Evolutionary conservation across 148 eudicot genomes (phyloP), one percentile per base, ranked within the genome.

Genomic region (Chenopodium berlandieri): DNA sequence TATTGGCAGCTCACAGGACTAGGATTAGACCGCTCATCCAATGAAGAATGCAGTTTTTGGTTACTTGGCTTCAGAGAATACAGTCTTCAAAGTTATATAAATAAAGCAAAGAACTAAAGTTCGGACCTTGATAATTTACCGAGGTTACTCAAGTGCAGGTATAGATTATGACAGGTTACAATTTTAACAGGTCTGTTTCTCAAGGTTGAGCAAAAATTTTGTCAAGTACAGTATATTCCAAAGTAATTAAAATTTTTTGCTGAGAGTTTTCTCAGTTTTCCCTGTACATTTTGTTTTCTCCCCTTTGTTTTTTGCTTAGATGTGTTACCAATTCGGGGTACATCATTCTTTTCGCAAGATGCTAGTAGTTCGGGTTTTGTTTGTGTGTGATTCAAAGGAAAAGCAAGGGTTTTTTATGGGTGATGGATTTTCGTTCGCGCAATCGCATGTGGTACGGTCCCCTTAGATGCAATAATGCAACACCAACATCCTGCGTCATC

Each of bases 261-360:
- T 44, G 82, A 83, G 86, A 65, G 56, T 16, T 75, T 40, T 25
- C 82, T 74, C 85, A 50, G 82, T 83, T 79, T 74, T 83, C 27
- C 9, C 9, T 66, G 75, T 75, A 75, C 58, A 73, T 75, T 31
- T 66, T 37, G 47, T 34, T 4, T 62, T 7, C 7, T 68, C 17
- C 1, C 17, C 11, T 25, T 27, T 68, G 19, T 20, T 3, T 62
- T 23, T 64, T 25, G 37, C 2, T 75, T n/a, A 16, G 11, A 30
- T 48, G 23, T 46, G 7, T 25, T 72, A 6, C 31, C 14, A 34
- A 44, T 5, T 56, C 16, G 22, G 62, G 22, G 3, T 56, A 56
- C 22, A 56, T 13, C 62, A 19, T 56, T 17, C 4, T 19, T 56
- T 56, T 19, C 22, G 17, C 62, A 56, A 19, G 62, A 56, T 56